These are phyloP conservation scores for Candida palmyrensis DNA, from an alignment of 805 yeast genomes.

Conservation along the genomic window DNA sequence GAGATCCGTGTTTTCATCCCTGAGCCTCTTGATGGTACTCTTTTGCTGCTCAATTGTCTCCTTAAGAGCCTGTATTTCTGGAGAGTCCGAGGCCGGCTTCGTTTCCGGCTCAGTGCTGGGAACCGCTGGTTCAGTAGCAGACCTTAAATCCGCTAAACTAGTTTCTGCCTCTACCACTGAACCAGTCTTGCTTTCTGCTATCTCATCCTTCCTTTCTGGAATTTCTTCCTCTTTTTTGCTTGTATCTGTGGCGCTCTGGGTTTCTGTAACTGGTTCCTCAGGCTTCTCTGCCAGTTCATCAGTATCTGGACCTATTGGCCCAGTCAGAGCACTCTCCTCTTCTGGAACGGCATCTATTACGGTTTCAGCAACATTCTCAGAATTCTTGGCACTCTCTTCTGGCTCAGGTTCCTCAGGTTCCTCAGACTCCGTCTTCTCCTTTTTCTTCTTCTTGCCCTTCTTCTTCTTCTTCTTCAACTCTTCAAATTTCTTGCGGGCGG, in stretches of 20 bases:
- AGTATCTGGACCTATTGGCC: conserved; percentile 1
- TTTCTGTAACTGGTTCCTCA: conserved; percentile 1
- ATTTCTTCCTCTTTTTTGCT: background rate
- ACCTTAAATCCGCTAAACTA: background rate
- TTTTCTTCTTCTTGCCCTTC: conserved; percentile 49
- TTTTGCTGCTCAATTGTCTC: conserved; percentile 26
- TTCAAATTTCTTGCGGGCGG: conserved; percentile 69
- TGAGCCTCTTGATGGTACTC: conserved; percentile 28
- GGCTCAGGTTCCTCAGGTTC: conserved; percentile 9
- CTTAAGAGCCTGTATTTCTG: conserved; percentile 13
- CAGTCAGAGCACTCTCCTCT: background rate
- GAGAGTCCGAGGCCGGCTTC: background rate
- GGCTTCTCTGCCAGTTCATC: conserved; percentile 3
- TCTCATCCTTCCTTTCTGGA: conserved; percentile 5
- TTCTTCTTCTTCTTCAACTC: conserved; percentile 57
- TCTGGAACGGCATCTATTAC: background rate
- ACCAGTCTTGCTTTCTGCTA: conserved; percentile 1
- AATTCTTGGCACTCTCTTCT: conserved; percentile 7
- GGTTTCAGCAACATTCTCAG: conserved; percentile 2
- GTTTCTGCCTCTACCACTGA: conserved; percentile 2
- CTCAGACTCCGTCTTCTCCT: conserved; percentile 18
- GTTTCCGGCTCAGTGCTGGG: conserved; percentile 6
- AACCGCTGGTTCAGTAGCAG: conserved; percentile 4
- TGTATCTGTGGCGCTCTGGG: background rate
- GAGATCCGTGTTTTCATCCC: conserved; percentile 40